Conservation (phyloP, 192 early-diverging fungal genomes). For the Martensiomyces pterosporus region DNA sequence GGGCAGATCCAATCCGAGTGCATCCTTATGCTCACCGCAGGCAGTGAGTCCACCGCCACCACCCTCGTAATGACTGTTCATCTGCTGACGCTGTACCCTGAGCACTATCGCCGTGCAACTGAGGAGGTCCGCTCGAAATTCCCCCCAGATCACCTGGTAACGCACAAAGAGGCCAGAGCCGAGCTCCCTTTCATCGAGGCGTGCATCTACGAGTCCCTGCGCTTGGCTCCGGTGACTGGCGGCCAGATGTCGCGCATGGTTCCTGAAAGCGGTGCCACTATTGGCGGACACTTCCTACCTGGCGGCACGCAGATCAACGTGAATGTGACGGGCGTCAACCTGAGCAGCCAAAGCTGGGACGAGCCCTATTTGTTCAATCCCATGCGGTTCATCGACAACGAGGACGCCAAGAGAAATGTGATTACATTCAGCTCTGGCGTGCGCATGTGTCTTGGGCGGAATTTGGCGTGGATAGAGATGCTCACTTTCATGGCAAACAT, state of each 20-base stretch:
- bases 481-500: constrained; percentile 26
- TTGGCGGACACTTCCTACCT: constrained; percentile 26
- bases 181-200: constrained; percentile 35
- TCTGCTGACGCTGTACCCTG: constrained; percentile 36
- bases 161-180: constrained; percentile 21
- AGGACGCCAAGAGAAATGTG: constrained; percentile 18
- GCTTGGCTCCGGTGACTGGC: constrained; percentile 31
- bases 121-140: constrained; percentile 21
- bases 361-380: constrained; percentile 22
- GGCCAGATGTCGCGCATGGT: constrained; percentile 25
- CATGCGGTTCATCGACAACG: constrained; percentile 18
- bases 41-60: constrained; percentile 30
- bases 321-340: no score
- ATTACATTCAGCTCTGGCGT: constrained; percentile 27
- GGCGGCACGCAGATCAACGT: no score
- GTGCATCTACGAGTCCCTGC: constrained; percentile 36
- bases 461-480: constrained; percentile 36
- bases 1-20: constrained; percentile 31
- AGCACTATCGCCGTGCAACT: constrained; percentile 4
- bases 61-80: constrained; percentile 35
- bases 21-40: constrained; percentile 31
- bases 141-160: constrained; percentile 8
- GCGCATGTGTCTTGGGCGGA: constrained; percentile 31
- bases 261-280: constrained; percentile 27
- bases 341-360: no score